Base-by-base conservation (phyloP, 1,284 basidiomycete species). In the Schizophyllum amplum region DNA sequence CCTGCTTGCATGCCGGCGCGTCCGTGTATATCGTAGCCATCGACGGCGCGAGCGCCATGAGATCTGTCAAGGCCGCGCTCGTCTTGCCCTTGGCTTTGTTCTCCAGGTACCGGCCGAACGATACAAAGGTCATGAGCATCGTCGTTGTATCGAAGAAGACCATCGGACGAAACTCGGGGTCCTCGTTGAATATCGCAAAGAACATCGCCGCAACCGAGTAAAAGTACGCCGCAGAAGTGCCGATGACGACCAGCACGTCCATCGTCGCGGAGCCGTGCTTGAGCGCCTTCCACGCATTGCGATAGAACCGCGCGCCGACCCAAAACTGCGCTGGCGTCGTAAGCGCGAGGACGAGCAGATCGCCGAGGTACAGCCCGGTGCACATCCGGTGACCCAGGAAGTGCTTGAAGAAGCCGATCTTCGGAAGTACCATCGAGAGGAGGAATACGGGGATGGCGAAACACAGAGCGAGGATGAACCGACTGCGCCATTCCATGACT, bases 91-190 rank as follows among this genome's bases (percentile, higher is more conserved):
- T 99, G 47, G 97, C 97, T 53, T 87, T 82, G 72, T 98, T 99
- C 74, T 99, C 97, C 55, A 99, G 82, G 73, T 90, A 98, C 47
- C 97, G 86, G 1, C 96, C 97, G 25, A 99, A 83, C 4, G 93
- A 94, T 64, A 98, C 92, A 69, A 99, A 99, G 72, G 89, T 94
- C 79, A 99, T 91, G 58, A 99, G 78, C 97, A 99, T 99, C 17
- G 95, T 97, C 65, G 92, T 95, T 1, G 97, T 99, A 73, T 99
- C 97, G 73, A 99, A 99, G 75, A 98, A 99, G 26, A 94, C 85
- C 67, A 90, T 83, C 0, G 97, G 96, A 42, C 82, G 85, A 68
- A 81, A 91, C 56, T 82, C 80, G 0, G 84, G 77, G 4, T 83
- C 79, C 2, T 73, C 68, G 65, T 83, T 81, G 72, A 89, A 83